Conservation (phyloP, 139 green algal genomes). For the Edaphochlamys debaryana region DNA sequence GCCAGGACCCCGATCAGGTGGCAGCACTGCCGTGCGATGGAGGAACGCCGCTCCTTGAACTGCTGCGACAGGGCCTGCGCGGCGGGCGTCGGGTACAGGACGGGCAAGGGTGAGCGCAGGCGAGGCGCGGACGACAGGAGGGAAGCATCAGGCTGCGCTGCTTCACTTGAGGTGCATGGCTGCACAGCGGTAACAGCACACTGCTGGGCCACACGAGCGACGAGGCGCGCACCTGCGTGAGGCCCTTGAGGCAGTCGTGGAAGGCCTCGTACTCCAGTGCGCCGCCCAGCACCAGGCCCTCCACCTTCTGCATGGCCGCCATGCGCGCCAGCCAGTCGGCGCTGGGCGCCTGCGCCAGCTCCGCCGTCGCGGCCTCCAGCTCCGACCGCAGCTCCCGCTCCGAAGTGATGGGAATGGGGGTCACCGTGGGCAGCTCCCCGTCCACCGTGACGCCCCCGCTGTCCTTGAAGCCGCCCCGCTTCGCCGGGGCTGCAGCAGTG, state of each 20-base stretch:
- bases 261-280: constrained; percentile 56
- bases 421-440: constrained; percentile 49
- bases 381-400: constrained; percentile 66
- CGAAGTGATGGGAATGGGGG: constrained; percentile 48
- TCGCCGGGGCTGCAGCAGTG: background rate
- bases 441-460: constrained; percentile 50
- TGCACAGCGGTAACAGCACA: no score
- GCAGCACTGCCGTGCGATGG: constrained; percentile 72
- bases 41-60: constrained; percentile 74
- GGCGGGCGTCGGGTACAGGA: no score
- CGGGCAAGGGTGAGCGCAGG: no score
- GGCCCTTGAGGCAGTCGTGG: constrained; percentile 52
- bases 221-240: background rate
- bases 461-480: constrained; percentile 56
- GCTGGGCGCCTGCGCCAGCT: constrained; percentile 48
- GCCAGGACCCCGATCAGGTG: constrained; percentile 72
- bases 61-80: constrained; percentile 46
- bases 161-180: no score
- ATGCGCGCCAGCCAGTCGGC: constrained; percentile 61
- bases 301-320: constrained; percentile 71
- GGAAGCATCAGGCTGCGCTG: no score
- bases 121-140: no score
- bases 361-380: constrained; percentile 53
- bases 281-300: constrained; percentile 74
- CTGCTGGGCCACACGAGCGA: no score